Percentiles rank a stretch among this genome's conserved stretches.
Evolutionary conservation across 345 rosid genomes (phyloP).

Genomic region (Hypericum androsaemum): DNA sequence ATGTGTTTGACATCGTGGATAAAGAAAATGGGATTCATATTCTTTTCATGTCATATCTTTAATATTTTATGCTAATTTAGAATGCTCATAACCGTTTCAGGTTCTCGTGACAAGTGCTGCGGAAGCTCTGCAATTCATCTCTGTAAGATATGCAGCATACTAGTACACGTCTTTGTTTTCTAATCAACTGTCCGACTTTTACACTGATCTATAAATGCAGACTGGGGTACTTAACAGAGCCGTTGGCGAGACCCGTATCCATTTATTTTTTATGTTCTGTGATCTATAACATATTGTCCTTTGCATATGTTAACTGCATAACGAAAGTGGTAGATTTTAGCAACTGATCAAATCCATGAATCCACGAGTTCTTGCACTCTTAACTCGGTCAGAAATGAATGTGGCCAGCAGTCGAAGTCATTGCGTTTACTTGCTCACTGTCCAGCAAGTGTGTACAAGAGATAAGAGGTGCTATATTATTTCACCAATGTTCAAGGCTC

Average conservation of each 20-base stretch:
- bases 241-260: slow-evolving; percentile 94
- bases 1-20: too few species aligned
- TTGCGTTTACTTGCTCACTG: slow-evolving; percentile 48
- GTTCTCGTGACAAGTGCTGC: slow-evolving; percentile 31
- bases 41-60: too few species aligned
- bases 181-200: slow-evolving; percentile 16
- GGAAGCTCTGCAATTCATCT: slow-evolving; percentile 57
- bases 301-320: not conserved
- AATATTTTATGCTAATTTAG: too few species aligned
- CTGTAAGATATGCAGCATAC: slow-evolving; percentile 39
- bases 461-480: slow-evolving; percentile 42
- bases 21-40: too few species aligned
- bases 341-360: not conserved
- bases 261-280: slow-evolving; percentile 4
- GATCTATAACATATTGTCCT: not conserved
- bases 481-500: slow-evolving; percentile 1
- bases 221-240: slow-evolving; percentile 70
- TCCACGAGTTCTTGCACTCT: slow-evolving; percentile 17
- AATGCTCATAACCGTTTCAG: slow-evolving; percentile 21
- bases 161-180: slow-evolving; percentile 6
- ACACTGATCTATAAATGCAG: slow-evolving; percentile 36
- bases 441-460: slow-evolving; percentile 42
- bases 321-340: not conserved
- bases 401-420: slow-evolving; percentile 92
- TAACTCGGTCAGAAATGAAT: slow-evolving; percentile 62